A percentile compares a stretch with the other conserved stretches of the same genome.
Conservation (phyloP, 1,284 basidiomycete species). For the Cutaneotrichosporon cyanovorans region DNA sequence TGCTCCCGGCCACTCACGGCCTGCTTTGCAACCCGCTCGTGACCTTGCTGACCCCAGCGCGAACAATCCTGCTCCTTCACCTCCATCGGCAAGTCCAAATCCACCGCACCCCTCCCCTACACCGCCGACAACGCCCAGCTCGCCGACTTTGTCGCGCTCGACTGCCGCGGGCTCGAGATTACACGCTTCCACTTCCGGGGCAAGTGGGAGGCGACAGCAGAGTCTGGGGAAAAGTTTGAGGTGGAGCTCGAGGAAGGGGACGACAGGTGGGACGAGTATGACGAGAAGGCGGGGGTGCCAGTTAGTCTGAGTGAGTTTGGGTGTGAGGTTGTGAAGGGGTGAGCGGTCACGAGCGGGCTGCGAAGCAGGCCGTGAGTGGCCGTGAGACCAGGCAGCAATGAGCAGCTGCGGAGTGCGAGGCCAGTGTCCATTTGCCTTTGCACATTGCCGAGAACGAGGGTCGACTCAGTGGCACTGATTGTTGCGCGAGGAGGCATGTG, state of each 20-base stretch:
- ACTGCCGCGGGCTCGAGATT: conserved; percentile 45
- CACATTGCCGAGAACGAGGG: too few species aligned
- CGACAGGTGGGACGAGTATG: conserved; percentile 46
- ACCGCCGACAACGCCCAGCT: conserved; percentile 19
- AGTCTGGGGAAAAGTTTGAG: conserved; percentile 31
- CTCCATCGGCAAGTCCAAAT: conserved; percentile 28
- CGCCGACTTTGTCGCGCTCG: conserved; percentile 38
- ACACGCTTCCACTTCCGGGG: conserved; percentile 39
- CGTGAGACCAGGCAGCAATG: too few species aligned
- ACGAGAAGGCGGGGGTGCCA: conserved; percentile 35
- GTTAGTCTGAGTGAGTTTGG: conserved; percentile 39
- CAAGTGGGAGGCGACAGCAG: conserved; percentile 25
- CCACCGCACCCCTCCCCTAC: conserved; percentile 31
- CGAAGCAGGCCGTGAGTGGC: too few species aligned
- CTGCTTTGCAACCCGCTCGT: too few species aligned
- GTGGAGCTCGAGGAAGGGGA: conserved; percentile 43
- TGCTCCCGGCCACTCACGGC: too few species aligned
- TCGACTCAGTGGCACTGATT: too few species aligned
- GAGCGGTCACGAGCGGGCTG: not conserved
- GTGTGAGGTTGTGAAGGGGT: conserved; percentile 31
- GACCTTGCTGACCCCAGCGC: conserved; percentile 23
- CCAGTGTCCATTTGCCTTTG: too few species aligned
- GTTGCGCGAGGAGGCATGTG: too few species aligned
- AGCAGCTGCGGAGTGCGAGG: too few species aligned
- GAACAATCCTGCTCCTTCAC: conserved; percentile 45